A percentile compares a stretch with the other conserved stretches of the same genome.
Evolutionary conservation across 345 rosid species (phyloP).

Genomic region (Firmiana major): DNA sequence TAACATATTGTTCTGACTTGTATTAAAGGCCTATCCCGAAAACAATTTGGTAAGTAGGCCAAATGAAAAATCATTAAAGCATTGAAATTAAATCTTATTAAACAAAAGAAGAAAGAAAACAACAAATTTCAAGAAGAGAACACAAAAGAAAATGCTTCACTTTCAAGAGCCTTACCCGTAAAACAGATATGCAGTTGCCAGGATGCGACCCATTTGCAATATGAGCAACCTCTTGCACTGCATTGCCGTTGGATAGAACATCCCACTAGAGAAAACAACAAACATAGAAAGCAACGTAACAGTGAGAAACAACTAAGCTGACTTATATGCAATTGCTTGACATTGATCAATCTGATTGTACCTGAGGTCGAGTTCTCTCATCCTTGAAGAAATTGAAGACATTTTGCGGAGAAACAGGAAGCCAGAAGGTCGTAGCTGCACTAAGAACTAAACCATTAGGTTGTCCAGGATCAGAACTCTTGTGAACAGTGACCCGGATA

Average conservation of each 20-base stretch:
- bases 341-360: conserved; percentile 11
- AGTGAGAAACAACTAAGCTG: neutral
- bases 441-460: conserved; percentile 82
- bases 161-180: conserved; percentile 55
- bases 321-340: neutral
- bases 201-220: conserved; percentile 85
- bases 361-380: conserved; percentile 91
- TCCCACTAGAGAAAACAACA: conserved; percentile 50
- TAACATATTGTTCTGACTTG: conserved; percentile 81
- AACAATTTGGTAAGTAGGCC: neutral
- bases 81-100: neutral
- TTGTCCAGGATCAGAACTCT: conserved; percentile 70
- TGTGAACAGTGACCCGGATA: conserved; percentile 76
- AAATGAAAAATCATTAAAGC: neutral
- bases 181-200: conserved; percentile 90
- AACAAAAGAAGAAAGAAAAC: neutral
- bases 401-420: conserved; percentile 68
- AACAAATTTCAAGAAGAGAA: neutral
- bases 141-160: neutral
- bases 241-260: conserved; percentile 81
- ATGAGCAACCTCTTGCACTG: conserved; percentile 91
- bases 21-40: conserved; percentile 54
- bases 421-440: conserved; percentile 95
- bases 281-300: conserved; percentile 9
- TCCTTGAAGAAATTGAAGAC: conserved; percentile 86